These are phyloP conservation scores for Candida dajiaensis DNA, from an alignment of 805 yeast genomes.

Conservation along the genomic window DNA sequence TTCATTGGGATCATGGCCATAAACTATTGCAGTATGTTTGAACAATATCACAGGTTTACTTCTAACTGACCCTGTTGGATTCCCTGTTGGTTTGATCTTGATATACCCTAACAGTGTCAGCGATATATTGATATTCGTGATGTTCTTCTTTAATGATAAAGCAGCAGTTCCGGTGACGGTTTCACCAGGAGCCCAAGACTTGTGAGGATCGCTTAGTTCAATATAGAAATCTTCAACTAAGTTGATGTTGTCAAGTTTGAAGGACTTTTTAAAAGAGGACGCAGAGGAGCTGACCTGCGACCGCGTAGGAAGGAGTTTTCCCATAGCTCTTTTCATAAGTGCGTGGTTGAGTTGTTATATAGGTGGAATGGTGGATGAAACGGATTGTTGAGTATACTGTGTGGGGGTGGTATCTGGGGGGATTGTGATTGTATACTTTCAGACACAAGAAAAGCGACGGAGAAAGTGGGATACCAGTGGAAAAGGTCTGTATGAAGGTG, in stretches of 20 bases:
- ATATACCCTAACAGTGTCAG: slow-evolving; percentile 53
- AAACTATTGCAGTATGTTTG: slow-evolving; percentile 52
- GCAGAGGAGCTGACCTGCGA: slow-evolving; percentile 6
- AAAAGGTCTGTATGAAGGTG: neutral
- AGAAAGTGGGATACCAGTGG: neutral
- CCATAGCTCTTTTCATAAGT: slow-evolving; percentile 23
- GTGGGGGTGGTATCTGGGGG: neutral
- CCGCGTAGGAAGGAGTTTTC: slow-evolving; percentile 21
- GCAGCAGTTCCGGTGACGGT: slow-evolving; percentile 59
- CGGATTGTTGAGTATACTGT: neutral
- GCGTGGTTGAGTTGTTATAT: neutral
- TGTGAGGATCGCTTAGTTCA: slow-evolving; percentile 67
- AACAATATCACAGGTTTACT: slow-evolving; percentile 48
- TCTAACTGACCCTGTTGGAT: slow-evolving; percentile 43
- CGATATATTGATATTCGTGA: slow-evolving; percentile 46
- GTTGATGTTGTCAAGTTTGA: slow-evolving; percentile 23
- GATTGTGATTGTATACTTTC: neutral
- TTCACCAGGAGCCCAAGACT: slow-evolving; percentile 76
- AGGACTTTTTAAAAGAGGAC: slow-evolving; percentile 18
- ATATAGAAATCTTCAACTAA: slow-evolving; percentile 63
- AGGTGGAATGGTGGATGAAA: neutral
- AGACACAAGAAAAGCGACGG: neutral
- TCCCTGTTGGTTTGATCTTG: slow-evolving; percentile 42
- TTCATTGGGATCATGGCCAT: slow-evolving; percentile 37
- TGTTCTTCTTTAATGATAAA: slow-evolving; percentile 48